Evolutionary conservation across 768 basidiomycete genomes (phyloP), one percentile per base, ranked within the genome.

Genomic region (Suillus plorans): DNA sequence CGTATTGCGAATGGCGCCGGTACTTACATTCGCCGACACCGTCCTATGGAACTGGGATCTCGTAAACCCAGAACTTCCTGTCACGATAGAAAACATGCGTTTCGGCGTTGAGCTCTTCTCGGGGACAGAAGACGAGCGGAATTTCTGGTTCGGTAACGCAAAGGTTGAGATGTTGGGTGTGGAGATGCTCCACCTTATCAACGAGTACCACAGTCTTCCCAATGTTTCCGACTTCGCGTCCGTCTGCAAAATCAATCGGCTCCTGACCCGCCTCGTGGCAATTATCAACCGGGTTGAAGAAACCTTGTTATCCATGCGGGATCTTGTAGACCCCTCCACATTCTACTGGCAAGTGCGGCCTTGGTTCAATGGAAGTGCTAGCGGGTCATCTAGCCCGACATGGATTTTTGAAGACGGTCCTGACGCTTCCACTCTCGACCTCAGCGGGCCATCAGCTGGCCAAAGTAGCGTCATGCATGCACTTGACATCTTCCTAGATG

Each of bases 11-110:
- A 89, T 96, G n/a, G 95, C 96, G 7, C 97, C 97, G 5, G 86
- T 99, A 67, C 81, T 98, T 68, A 99, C 96, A 0, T 99, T 95
- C 73, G 92, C 96, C 34, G 97, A 97, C 74, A 95, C 93, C 20
- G 96, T 99, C 16, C 84, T 99, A 1, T 99, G 94, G 94, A 97
- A 98, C 73, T 90, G 86, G 83, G 86, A 87, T 44, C 80, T 86
- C 50, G 73, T 85, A 62, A 80, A 90, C 71, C 80, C 89, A 28
- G 74, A 76, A 25, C 73, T 81, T 44, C 89, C 91, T 52, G 77
- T 87, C 36, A 85, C 90, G 55, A 72, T 82, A 56, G 84, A 86
- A 69, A 98, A 97, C 79, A 88, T 96, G 72, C 86, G 83, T 22
- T 86, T 89, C 69, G 79, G 82, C 63, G 72, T 68, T 64, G 84